phyloP scores from a whole-genome alignment of 2,329 filamentous ascomycete genomes.

The Fusarium coffeatum region DNA sequence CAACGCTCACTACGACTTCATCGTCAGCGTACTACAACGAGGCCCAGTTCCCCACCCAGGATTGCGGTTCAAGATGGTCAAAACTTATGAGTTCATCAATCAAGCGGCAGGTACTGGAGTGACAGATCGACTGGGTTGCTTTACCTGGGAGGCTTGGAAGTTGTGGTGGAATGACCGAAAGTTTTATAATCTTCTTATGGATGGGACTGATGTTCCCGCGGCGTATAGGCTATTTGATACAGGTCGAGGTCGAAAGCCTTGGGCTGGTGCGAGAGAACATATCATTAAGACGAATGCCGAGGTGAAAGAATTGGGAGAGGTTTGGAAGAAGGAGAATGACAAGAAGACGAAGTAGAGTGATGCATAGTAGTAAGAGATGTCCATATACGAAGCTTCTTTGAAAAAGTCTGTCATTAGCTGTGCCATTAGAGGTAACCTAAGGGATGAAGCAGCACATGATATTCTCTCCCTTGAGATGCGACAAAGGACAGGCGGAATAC shows the following conservation, averaged over 20 bases:
- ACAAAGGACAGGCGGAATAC: neutral
- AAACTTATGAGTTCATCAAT: constrained; percentile 54
- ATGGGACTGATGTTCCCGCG: constrained; percentile 54
- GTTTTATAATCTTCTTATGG: constrained; percentile 55
- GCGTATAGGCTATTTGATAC: constrained; percentile 57
- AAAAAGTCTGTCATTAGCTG: neutral
- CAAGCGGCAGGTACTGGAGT: constrained; percentile 57
- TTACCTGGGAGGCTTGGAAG: constrained; percentile 55
- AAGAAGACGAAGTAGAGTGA: constrained; percentile 37
- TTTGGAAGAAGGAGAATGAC: constrained; percentile 40
- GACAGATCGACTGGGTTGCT: constrained; percentile 53
- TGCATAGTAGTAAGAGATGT: neutral
- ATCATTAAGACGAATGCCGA: constrained; percentile 48
- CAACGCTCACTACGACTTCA: constrained; percentile 45
- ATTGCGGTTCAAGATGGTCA: constrained; percentile 33
- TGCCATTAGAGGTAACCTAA: neutral
- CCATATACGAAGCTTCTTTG: neutral
- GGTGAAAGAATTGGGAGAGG: constrained; percentile 33
- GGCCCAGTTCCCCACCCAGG: constrained; percentile 46
- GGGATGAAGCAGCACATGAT: neutral
- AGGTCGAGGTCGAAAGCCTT: constrained; percentile 53
- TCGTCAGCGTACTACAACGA: constrained; percentile 36
- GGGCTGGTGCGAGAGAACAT: constrained; percentile 52
- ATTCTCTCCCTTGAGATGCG: neutral
- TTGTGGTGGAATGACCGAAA: constrained; percentile 57